Conservation (phyloP, 2,329 filamentous ascomycete species). For the Epichloe gansuensis region DNA sequence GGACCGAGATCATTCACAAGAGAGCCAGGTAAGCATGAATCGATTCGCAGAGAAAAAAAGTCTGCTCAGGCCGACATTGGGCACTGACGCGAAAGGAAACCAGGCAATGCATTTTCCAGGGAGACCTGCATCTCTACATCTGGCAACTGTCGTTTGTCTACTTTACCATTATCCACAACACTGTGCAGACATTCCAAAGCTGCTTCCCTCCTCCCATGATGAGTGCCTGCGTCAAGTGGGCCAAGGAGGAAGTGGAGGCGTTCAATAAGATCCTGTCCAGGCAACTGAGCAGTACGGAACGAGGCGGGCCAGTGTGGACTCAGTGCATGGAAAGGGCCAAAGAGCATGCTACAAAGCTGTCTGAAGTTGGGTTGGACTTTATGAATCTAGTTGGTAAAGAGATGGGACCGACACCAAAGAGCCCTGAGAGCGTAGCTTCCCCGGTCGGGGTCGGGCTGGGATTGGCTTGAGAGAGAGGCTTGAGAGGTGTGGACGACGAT, state of each 20-base stretch:
- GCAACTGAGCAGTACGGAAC: slow-evolving; percentile 77
- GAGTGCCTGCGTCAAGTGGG: slow-evolving; percentile 94
- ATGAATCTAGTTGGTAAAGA: slow-evolving; percentile 62
- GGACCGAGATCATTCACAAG: slow-evolving; percentile 66
- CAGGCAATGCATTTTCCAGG: slow-evolving; percentile 90
- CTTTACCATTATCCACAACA: slow-evolving; percentile 89
- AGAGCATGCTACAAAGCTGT: slow-evolving; percentile 66
- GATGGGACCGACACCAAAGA: slow-evolving; percentile 16
- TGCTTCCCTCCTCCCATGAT: slow-evolving; percentile 81
- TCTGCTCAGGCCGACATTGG: not conserved
- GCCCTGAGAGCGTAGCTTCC: slow-evolving; percentile 8
- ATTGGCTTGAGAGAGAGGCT: slow-evolving; percentile 14
- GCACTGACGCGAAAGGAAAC: not conserved
- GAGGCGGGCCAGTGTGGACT: slow-evolving; percentile 61
- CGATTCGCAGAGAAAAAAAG: too few species aligned
- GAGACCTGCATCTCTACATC: slow-evolving; percentile 83
- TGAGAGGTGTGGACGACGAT: not conserved
- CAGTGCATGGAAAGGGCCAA: slow-evolving; percentile 73
- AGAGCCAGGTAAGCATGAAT: slow-evolving; percentile 52
- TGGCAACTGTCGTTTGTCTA: slow-evolving; percentile 93
- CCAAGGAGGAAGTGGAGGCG: slow-evolving; percentile 84
- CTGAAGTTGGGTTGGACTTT: slow-evolving; percentile 84
- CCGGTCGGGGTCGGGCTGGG: slow-evolving; percentile 20
- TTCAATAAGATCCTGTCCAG: slow-evolving; percentile 75
- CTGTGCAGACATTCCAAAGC: slow-evolving; percentile 72